These are phyloP conservation scores for Collybia nuda DNA, from an alignment of 768 basidiomycete genomes.

Conservation along the genomic window DNA sequence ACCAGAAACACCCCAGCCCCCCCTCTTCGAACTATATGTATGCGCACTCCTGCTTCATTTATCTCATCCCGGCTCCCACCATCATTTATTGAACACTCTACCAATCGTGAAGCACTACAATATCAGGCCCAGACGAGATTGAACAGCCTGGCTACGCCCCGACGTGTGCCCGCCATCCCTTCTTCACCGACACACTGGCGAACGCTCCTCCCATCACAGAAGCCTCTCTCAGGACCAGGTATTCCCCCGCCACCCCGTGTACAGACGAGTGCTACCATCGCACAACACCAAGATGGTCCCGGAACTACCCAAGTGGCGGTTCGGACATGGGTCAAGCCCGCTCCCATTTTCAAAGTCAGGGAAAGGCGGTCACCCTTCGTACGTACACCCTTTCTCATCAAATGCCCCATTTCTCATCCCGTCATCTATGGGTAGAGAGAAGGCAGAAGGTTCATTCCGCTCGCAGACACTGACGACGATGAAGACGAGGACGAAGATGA, in stretches of 20 bases:
- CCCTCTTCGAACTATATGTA: no score
- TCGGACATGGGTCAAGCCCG: no score
- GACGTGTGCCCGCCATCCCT: background rate
- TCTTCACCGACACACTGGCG: constrained; percentile 6
- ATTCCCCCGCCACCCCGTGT: background rate
- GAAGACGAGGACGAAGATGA: constrained; percentile 10
- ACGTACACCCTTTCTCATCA: constrained; percentile 5
- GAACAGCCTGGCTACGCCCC: background rate
- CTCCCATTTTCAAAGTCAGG: constrained; percentile 8
- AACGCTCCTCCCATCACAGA: constrained; percentile 2
- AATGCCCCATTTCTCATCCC: background rate
- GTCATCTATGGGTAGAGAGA: constrained; percentile 28
- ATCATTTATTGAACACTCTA: no score
- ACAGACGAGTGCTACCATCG: no score
- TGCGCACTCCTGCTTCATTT: no score
- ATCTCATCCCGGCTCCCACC: no score
- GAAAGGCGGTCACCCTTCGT: constrained; percentile 26
- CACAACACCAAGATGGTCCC: no score
- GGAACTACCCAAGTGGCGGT: no score
- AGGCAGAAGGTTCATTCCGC: constrained; percentile 47
- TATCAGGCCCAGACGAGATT: background rate
- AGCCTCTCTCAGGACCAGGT: background rate
- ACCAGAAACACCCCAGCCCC: no score
- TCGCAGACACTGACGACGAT: constrained; percentile 44
- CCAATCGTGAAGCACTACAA: no score